These are phyloP conservation scores for Aegilops longissima DNA, from an alignment of 176 grass and related monocot species.

Conservation along the genomic window DNA sequence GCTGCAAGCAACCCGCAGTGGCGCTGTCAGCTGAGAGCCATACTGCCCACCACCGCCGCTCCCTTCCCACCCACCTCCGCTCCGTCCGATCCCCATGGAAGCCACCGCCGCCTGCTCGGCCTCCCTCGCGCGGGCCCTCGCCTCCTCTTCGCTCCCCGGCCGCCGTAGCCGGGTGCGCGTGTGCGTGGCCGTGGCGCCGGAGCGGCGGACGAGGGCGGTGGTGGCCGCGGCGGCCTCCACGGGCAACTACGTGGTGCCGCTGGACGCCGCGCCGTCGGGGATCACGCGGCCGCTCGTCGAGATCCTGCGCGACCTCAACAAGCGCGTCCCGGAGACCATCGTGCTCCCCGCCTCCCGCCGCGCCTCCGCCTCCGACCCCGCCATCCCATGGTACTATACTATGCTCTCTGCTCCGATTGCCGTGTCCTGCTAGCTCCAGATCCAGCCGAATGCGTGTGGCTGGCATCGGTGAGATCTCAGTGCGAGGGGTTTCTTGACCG, in stretches of 20 bases:
- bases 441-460: not conserved
- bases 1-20: no score
- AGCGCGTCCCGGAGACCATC: slow-evolving; percentile 84
- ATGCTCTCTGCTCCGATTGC: no score
- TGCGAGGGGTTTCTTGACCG: no score
- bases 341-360: slow-evolving; percentile 39
- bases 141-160: not conserved
- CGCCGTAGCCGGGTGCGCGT: not conserved
- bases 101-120: not conserved
- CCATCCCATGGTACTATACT: slow-evolving; percentile 80
- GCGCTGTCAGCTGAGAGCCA: no score
- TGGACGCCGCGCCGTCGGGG: slow-evolving; percentile 64
- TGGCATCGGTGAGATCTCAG: not conserved
- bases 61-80: no score
- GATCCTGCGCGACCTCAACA: slow-evolving; percentile 95
- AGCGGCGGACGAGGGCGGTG: not conserved
- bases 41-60: no score
- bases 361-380: slow-evolving; percentile 39
- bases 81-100: slow-evolving; percentile 39
- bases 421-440: not conserved
- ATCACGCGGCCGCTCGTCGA: slow-evolving; percentile 83
- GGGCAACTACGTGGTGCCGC: slow-evolving; percentile 71
- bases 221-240: slow-evolving; percentile 14
- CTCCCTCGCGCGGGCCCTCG: slow-evolving; percentile 20
- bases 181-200: not conserved